Evolutionary conservation across 139 green algal species (phyloP), one percentile per base, ranked within the genome.

Genomic region (Tetradesmus lagerheimii): DNA sequence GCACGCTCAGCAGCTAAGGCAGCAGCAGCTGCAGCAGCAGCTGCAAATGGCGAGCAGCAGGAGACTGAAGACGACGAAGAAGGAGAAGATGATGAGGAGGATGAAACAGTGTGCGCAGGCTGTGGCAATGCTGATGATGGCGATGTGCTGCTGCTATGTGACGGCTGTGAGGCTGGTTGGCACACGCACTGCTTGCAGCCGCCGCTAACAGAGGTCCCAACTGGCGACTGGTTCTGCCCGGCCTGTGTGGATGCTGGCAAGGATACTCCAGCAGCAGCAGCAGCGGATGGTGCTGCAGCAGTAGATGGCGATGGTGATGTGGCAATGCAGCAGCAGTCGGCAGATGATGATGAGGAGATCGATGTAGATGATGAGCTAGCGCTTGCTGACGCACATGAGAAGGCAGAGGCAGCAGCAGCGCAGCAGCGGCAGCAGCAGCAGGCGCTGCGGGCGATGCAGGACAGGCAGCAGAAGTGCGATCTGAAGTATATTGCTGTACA

Each of bases 141-240:
- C n/a, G 89, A 93, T 29, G 9, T 27, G 5, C 92, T 96, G 89
- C 77, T 97, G 85, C 89, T 97, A 66, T 97, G 95, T 86, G 95
- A 97, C 84, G 89, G 87, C 37, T 97, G 95, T 91, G 91, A 97
- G 81, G 50, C 57, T 37, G 94, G 93, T 37, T 95, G 91, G 79
- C 95, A 97, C 86, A 91, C 87, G 38, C 85, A 89, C 45, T 97
- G 95, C 91, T 67, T 96, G 38, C 25, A 62, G 6, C 95, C 93
- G n/a, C 91, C 85, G 20, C 45, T 96, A 35, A n/a, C 77, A 23
- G n/a, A 20, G 11, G 71, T 97, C 29, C 95, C 95, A 6, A 45
- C 87, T 27, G 94, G 95, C 11, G 85, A 94, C 67, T 97, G 95
- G 95, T 94, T 93, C 57, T 97, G 95, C 91, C 83, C 81, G 2